Conservation (phyloP, 2,329 filamentous ascomycete genomes). For the Aspergillus felis region DNA sequence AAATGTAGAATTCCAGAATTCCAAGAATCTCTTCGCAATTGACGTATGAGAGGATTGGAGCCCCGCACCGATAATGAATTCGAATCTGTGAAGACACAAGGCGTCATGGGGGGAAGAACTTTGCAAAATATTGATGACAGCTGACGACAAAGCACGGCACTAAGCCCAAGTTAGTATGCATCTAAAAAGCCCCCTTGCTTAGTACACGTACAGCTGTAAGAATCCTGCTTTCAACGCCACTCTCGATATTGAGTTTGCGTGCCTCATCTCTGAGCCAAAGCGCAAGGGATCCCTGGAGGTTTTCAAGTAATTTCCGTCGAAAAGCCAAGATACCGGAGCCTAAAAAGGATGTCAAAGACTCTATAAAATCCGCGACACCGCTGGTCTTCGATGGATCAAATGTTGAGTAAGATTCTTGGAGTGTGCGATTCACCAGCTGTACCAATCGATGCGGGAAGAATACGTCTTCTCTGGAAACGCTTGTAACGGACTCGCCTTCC, state of each 20-base stretch:
- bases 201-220: constrained; percentile 32
- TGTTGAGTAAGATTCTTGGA: constrained; percentile 54
- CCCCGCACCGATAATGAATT: constrained; percentile 49
- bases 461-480: background rate
- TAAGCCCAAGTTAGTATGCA: constrained; percentile 21
- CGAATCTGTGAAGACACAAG: constrained; percentile 48
- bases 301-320: constrained; percentile 53
- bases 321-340: constrained; percentile 48
- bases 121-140: constrained; percentile 30
- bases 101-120: constrained; percentile 23
- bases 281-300: constrained; percentile 49
- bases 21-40: constrained; percentile 50
- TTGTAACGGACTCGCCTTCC: background rate
- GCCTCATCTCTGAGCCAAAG: constrained; percentile 34
- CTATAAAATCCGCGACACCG: constrained; percentile 48
- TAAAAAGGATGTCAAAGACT: constrained; percentile 53
- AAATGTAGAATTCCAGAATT: constrained; percentile 69
- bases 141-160: constrained; percentile 31
- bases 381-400: constrained; percentile 39
- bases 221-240: constrained; percentile 27
- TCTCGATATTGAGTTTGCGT: constrained; percentile 23
- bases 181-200: constrained; percentile 1
- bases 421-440: constrained; percentile 51
- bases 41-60: constrained; percentile 50
- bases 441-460: constrained; percentile 56